Conservation (phyloP, 2,329 filamentous ascomycete genomes). For the Fusarium ambrosium region DNA sequence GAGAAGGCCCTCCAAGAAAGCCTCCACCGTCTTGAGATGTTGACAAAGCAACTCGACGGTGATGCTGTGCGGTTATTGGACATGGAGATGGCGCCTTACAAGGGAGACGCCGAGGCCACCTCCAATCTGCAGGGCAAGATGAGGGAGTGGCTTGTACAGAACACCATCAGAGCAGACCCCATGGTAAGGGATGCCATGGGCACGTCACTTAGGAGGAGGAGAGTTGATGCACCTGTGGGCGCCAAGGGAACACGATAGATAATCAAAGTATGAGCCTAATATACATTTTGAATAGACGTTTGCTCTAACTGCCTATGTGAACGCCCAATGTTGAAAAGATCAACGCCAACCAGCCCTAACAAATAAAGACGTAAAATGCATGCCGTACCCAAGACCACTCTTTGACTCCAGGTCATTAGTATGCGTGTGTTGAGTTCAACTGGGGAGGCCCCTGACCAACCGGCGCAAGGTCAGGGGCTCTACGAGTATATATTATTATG, state of each 20-base stretch:
- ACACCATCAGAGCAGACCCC: slow-evolving; percentile 82
- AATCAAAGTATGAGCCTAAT: slow-evolving; percentile 19
- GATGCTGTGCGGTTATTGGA: slow-evolving; percentile 80
- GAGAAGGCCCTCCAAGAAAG: slow-evolving; percentile 70
- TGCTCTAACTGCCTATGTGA: slow-evolving; percentile 22
- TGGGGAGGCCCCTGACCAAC: not conserved
- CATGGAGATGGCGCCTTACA: slow-evolving; percentile 85
- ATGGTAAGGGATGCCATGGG: slow-evolving; percentile 87
- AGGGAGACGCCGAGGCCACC: slow-evolving; percentile 75
- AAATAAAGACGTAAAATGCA: slow-evolving; percentile 32
- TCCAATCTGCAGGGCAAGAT: slow-evolving; percentile 74
- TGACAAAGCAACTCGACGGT: slow-evolving; percentile 71
- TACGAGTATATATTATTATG: slow-evolving; percentile 13
- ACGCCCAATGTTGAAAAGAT: slow-evolving; percentile 13
- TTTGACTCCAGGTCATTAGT: slow-evolving; percentile 41
- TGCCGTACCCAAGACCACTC: slow-evolving; percentile 33
- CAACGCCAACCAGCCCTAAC: slow-evolving; percentile 16
- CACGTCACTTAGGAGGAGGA: slow-evolving; percentile 72
- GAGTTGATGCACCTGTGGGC: slow-evolving; percentile 72
- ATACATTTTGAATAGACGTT: slow-evolving; percentile 34
- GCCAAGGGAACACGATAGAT: slow-evolving; percentile 64
- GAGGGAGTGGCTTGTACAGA: slow-evolving; percentile 89
- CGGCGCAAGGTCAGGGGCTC: slow-evolving; percentile 2
- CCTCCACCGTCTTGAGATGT: slow-evolving; percentile 74
- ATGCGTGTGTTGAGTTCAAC: slow-evolving; percentile 25